Evolutionary conservation across 1,284 basidiomycete genomes (phyloP).

Genomic region (Ustilago tritici): DNA sequence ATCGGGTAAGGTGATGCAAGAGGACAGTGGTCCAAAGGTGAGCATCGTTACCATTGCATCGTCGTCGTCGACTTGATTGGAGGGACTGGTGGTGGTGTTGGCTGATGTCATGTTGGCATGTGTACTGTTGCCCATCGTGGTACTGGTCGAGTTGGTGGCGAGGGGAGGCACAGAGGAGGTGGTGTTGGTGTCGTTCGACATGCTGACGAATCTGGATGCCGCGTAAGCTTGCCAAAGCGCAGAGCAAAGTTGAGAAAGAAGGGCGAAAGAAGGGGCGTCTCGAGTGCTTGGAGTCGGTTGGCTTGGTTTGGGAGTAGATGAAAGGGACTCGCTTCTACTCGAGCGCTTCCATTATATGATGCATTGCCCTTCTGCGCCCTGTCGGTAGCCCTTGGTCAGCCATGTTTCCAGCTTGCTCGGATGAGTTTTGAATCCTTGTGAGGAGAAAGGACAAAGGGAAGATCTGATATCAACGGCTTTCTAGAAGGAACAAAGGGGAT

Average conservation of each 20-base stretch:
- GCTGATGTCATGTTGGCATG: conserved; percentile 1
- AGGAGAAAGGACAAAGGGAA: background rate
- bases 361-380: no score
- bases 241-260: background rate
- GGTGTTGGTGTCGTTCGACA: conserved; percentile 12
- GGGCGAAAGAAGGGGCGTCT: background rate
- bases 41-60: conserved; percentile 7
- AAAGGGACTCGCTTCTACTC: background rate
- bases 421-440: background rate
- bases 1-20: conserved; percentile 28
- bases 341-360: no score
- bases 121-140: background rate
- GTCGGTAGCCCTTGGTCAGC: background rate
- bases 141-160: background rate
- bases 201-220: background rate
- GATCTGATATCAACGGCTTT: background rate
- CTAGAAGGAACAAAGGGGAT: conserved; percentile 7
- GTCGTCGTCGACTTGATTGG: background rate
- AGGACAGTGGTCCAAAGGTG: conserved; percentile 31
- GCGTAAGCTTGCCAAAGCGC: background rate
- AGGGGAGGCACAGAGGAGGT: background rate
- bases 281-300: background rate
- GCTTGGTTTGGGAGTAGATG: background rate
- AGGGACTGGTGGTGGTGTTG: background rate
- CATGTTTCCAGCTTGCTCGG: background rate